Evolutionary conservation across 495 filamentous ascomycete species (phyloP).

Genomic region (Podospora sp.): DNA sequence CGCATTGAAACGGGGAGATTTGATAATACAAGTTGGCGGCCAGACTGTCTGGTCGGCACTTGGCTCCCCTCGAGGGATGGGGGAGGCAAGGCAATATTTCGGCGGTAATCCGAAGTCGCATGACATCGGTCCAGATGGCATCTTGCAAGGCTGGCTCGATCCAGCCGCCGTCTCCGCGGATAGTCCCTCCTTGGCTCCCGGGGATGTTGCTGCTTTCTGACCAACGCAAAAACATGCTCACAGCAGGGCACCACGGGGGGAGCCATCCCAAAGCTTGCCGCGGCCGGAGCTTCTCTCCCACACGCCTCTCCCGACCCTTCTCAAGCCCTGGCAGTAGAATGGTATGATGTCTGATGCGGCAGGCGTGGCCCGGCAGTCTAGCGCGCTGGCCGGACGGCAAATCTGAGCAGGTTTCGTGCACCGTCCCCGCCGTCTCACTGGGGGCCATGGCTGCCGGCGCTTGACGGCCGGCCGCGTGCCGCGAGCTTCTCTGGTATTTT

Average conservation of each 20-base stretch:
- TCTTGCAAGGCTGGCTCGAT: not conserved
- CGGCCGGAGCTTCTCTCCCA: not conserved
- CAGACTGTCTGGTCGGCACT: not conserved
- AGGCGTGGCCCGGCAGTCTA: slow-evolving; percentile 7
- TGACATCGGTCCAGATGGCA: slow-evolving; percentile 7
- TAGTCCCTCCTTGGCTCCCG: slow-evolving; percentile 10
- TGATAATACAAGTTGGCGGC: not conserved
- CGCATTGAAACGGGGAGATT: slow-evolving; percentile 14
- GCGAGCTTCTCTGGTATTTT: slow-evolving; percentile 11
- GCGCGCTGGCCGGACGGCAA: slow-evolving; percentile 19
- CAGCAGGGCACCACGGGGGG: not conserved
- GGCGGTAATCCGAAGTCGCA: slow-evolving; percentile 9
- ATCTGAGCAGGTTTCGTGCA: slow-evolving; percentile 17
- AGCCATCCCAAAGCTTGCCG: not conserved
- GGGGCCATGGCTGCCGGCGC: slow-evolving; percentile 8
- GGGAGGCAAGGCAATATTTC: slow-evolving; percentile 13
- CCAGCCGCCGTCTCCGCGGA: slow-evolving; percentile 14
- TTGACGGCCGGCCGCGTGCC: slow-evolving; percentile 12
- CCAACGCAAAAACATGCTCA: not conserved
- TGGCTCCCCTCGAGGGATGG: not conserved
- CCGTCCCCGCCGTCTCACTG: slow-evolving; percentile 6
- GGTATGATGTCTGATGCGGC: slow-evolving; percentile 5
- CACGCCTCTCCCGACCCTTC: not conserved
- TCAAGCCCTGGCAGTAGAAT: not conserved
- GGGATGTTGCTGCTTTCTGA: slow-evolving; percentile 18